Base-by-base conservation (phyloP, 768 basidiomycete genomes). In the Phaeolepiota aurea region DNA sequence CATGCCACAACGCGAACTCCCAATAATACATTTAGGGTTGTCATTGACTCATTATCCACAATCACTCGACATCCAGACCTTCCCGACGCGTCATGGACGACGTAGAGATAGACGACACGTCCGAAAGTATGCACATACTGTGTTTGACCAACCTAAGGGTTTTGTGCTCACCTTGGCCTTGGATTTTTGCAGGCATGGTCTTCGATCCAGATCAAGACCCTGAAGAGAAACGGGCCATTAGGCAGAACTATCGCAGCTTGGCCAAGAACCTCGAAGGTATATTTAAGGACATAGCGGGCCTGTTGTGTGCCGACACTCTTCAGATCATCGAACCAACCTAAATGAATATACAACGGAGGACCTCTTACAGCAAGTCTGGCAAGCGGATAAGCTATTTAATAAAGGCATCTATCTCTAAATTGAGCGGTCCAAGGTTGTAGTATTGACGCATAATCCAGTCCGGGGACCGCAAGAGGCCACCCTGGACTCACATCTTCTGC, bases 151-250 rank as follows among this genome's bases (percentile, higher is more conserved):
- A 3, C 12, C 9, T 3, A 21, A n/a, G n/a, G n/a, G n/a, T n/a
- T n/a, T 47, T 14, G 22, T 15, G 12, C 10, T 4, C 2, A 18
- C 31, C 19, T 32, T 13, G 22, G 36, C 32, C 11, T 43, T 37
- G n/a, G n/a, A n/a, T n/a, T 41, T 15, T 37, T 25, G 30, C 38
- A 53, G 66, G 64, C 37, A 58, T 72, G 13, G 63, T 70, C 10
- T 91, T 87, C 53, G 85, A 91, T 54, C 87, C 87, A 7, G 85
- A 91, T 57, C 88, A 91, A 55, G 74, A 90, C 64, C 77, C 81
- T 3, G 80, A 84, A 46, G 82, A 86, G 55, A 82, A 84, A 58
- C 79, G 89, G 47, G 68, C 69, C 30, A 64, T 91, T 4, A 71
- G 89, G 32, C 79, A 79, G 54, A 66, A 76, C 48, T 92, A 90